Conservation (phyloP, 495 filamentous ascomycete species). For the Neurospora sp. region DNA sequence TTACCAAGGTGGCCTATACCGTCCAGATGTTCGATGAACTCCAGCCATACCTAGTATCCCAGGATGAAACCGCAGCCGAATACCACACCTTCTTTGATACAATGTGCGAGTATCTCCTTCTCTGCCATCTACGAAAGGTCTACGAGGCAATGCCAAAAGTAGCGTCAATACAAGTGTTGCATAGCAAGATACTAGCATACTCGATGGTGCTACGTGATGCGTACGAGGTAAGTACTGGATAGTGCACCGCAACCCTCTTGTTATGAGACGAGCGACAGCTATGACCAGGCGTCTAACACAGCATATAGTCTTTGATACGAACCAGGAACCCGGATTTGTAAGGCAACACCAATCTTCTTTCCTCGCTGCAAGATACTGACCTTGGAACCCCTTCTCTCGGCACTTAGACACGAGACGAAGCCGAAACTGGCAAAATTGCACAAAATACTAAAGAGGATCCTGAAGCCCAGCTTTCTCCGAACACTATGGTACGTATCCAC, state of each 20-base stretch:
- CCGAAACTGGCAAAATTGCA: not conserved
- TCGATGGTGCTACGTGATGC: not conserved
- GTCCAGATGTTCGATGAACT: not conserved
- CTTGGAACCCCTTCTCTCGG: not conserved
- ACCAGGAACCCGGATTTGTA: not conserved
- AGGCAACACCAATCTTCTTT: not conserved
- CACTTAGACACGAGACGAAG: not conserved
- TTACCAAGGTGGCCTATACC: not conserved
- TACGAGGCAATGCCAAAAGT: not conserved
- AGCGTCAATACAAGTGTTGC: not conserved
- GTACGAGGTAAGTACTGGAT: not conserved
- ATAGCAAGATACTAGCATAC: not conserved
- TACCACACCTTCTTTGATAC: not conserved
- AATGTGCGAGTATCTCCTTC: not conserved
- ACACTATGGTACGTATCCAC: not conserved
- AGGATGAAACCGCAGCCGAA: not conserved
- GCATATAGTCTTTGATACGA: not conserved
- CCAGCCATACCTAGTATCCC: not conserved
- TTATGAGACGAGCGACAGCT: not conserved
- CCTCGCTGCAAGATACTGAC: not conserved
- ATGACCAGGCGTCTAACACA: not conserved
- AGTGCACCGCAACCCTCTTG: not conserved
- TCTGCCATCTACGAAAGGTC: not conserved
- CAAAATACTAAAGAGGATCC: not conserved
- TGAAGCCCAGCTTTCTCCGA: not conserved